Percentiles rank a stretch among this genome's conserved stretches.
These are phyloP conservation scores for Suillus luteus DNA, from an alignment of 768 basidiomycete species.

Conservation along the genomic window DNA sequence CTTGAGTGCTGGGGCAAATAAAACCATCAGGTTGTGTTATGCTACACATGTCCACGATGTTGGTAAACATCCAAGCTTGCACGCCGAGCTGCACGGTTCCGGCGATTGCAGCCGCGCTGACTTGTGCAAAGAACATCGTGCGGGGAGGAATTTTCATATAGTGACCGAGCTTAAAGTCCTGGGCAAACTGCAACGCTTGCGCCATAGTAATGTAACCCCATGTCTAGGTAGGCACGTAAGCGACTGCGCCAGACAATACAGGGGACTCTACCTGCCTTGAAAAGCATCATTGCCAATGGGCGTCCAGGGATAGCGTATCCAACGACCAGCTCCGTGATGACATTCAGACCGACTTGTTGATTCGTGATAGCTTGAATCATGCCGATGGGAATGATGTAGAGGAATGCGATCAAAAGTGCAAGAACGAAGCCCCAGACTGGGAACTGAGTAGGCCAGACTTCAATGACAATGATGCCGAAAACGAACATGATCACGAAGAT, in stretches of 20 bases:
- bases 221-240: slow-evolving; percentile 37
- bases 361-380: slow-evolving; percentile 81
- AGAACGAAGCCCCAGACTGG: slow-evolving; percentile 48
- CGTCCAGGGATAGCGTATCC: slow-evolving; percentile 59
- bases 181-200: slow-evolving; percentile 66
- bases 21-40: slow-evolving; percentile 27
- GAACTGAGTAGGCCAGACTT: slow-evolving; percentile 60
- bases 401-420: slow-evolving; percentile 43
- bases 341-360: slow-evolving; percentile 68
- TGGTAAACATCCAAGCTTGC: slow-evolving; percentile 59
- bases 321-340: slow-evolving; percentile 74
- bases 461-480: slow-evolving; percentile 61
- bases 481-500: slow-evolving; percentile 52
- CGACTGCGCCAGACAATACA: slow-evolving; percentile 17
- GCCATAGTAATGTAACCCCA: slow-evolving; percentile 69
- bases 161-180: slow-evolving; percentile 78
- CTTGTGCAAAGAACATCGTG: slow-evolving; percentile 69
- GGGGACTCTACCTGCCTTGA: slow-evolving; percentile 53
- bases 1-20: slow-evolving; percentile 36
- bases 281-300: slow-evolving; percentile 80
- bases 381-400: slow-evolving; percentile 79
- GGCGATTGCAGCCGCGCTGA: slow-evolving; percentile 60
- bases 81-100: slow-evolving; percentile 70
- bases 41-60: slow-evolving; percentile 40
- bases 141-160: slow-evolving; percentile 71